Evolutionary conservation across 164 flowering plant genomes (phyloP).

Genomic region (Protea cynaroides): DNA sequence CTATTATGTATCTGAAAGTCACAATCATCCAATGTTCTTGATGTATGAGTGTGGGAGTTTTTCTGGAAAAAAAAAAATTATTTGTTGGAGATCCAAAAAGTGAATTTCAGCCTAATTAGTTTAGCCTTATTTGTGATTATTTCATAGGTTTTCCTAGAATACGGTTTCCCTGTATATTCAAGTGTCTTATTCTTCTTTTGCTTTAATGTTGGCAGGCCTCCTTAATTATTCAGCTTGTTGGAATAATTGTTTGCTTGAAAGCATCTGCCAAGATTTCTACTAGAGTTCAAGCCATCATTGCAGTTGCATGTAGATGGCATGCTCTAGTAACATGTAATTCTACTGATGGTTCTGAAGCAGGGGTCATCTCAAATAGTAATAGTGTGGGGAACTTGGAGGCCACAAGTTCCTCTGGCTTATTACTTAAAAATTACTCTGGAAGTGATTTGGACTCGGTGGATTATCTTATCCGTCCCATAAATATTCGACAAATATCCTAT

Average conservation of each 20-base stretch:
- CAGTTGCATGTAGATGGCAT: constrained; percentile 84
- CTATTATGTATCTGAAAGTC: background rate
- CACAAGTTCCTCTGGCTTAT: constrained; percentile 14
- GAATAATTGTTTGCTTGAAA: constrained; percentile 60
- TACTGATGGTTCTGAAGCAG: constrained; percentile 33
- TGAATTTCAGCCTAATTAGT: too few relatives aligned
- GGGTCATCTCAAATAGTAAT: constrained; percentile 35
- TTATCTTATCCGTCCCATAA: constrained; percentile 28
- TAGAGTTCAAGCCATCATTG: constrained; percentile 71
- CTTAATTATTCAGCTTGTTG: constrained; percentile 73
- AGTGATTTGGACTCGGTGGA: constrained; percentile 82
- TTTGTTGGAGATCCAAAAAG: too few relatives aligned
- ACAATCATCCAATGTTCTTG: background rate
- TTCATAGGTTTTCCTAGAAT: too few relatives aligned
- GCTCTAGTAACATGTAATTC: constrained; percentile 56
- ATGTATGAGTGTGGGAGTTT: too few relatives aligned
- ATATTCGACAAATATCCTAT: constrained; percentile 44
- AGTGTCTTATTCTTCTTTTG: constrained; percentile 2
- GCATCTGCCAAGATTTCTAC: constrained; percentile 85
- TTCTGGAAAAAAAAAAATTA: too few relatives aligned
- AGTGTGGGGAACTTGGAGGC: constrained; percentile 40
- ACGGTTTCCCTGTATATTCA: too few relatives aligned
- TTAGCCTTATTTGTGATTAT: too few relatives aligned
- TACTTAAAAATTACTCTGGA: constrained; percentile 41
- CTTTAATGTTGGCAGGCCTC: constrained; percentile 34